These are phyloP conservation scores for Tetrapisispora pingtungensis DNA, from an alignment of 805 yeast species.

Conservation along the genomic window DNA sequence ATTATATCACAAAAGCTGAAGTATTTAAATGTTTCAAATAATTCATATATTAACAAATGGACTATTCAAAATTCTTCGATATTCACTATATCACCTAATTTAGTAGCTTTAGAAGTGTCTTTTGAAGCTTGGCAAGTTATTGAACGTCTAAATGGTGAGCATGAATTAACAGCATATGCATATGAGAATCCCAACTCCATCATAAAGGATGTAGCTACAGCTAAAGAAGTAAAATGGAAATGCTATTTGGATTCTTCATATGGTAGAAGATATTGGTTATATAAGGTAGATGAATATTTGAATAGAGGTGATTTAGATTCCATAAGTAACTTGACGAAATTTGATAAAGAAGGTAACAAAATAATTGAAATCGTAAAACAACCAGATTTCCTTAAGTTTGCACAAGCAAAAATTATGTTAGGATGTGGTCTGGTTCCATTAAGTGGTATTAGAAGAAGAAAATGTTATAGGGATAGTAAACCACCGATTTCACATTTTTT, in stretches of 20 bases:
- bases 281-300: constrained; percentile 33
- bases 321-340: constrained; percentile 37
- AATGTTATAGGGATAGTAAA: constrained; percentile 24
- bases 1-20: constrained; percentile 30
- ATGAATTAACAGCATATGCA: constrained; percentile 17
- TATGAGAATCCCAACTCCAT: constrained; percentile 14
- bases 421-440: constrained; percentile 29
- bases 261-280: constrained; percentile 79
- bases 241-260: constrained; percentile 30
- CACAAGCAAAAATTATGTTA: constrained; percentile 32
- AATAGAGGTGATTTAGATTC: constrained; percentile 29
- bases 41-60: constrained; percentile 51
- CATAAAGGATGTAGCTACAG: constrained; percentile 15
- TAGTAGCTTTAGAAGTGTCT: constrained; percentile 59
- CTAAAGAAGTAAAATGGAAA: constrained; percentile 23
- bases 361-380: constrained; percentile 33
- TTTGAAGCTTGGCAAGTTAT: constrained; percentile 36
- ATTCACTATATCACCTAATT: constrained; percentile 36
- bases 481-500: constrained; percentile 29
- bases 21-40: constrained; percentile 59
- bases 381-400: constrained; percentile 32
- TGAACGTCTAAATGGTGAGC: constrained; percentile 21
- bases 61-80: constrained; percentile 40
- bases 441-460: constrained; percentile 21
- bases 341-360: constrained; percentile 58